Evolutionary conservation across 116 monocot genomes (phyloP).

Genomic region (Papilionanthe hybrid): DNA sequence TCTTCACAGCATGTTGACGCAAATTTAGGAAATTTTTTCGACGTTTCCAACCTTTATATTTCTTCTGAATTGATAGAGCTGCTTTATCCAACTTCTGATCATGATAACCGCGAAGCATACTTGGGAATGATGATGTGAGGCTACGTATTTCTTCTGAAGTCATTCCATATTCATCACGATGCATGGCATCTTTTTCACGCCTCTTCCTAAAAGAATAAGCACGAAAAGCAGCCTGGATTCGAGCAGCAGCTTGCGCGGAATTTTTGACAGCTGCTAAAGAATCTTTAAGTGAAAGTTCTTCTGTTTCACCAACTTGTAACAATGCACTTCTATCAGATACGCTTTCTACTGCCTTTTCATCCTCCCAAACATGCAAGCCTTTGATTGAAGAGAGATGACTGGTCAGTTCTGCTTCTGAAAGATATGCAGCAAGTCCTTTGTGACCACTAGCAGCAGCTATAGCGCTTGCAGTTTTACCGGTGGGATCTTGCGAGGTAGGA

Average conservation of each 20-base stretch:
- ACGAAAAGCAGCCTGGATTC: slow-evolving; percentile 86
- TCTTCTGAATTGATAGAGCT: slow-evolving; percentile 79
- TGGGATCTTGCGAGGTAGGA: slow-evolving; percentile 74
- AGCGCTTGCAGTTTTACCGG: slow-evolving; percentile 71
- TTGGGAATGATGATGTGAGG: slow-evolving; percentile 32
- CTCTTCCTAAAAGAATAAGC: slow-evolving; percentile 78
- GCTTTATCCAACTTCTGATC: slow-evolving; percentile 51
- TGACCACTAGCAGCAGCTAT: slow-evolving; percentile 61
- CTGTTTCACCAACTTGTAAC: slow-evolving; percentile 39
- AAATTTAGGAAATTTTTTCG: slow-evolving; percentile 62
- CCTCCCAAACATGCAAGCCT: slow-evolving; percentile 37
- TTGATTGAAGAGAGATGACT: slow-evolving; percentile 64
- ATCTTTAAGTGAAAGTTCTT: slow-evolving; percentile 69
- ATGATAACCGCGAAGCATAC: slow-evolving; percentile 12
- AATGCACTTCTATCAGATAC: slow-evolving; percentile 42
- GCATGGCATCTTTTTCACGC: slow-evolving; percentile 23
- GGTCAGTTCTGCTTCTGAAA: slow-evolving; percentile 74
- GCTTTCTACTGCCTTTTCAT: slow-evolving; percentile 57
- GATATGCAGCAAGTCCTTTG: slow-evolving; percentile 82
- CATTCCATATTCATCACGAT: slow-evolving; percentile 45
- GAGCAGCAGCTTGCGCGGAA: slow-evolving; percentile 80
- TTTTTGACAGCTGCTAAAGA: slow-evolving; percentile 80
- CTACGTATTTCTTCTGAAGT: slow-evolving; percentile 48
- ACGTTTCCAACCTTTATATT: slow-evolving; percentile 72
- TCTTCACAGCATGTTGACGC: slow-evolving; percentile 69